phyloP scores from a whole-genome alignment of 1,284 basidiomycete species.

The Pseudozyma thailandica region DNA sequence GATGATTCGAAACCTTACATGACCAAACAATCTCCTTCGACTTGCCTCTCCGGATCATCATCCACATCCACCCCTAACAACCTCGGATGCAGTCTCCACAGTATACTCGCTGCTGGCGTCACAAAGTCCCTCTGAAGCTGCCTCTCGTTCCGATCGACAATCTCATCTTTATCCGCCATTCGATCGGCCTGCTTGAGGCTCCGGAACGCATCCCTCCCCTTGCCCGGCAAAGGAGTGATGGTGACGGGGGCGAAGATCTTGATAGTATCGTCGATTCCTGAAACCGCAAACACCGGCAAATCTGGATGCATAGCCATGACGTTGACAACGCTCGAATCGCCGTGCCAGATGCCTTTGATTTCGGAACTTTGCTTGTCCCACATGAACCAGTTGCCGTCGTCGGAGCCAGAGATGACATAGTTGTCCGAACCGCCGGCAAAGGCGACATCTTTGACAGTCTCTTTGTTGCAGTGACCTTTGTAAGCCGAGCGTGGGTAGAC shows the following conservation, averaged over 20 bases:
- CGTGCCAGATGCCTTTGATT: conserved; percentile 50
- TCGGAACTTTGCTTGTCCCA: conserved; percentile 68
- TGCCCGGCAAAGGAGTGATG: conserved; percentile 10
- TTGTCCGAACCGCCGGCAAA: conserved; percentile 83
- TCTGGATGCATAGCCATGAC: conserved; percentile 83
- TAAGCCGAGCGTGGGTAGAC: conserved; percentile 78
- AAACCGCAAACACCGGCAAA: conserved; percentile 82
- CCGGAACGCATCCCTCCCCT: neutral
- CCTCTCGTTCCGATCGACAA: conserved; percentile 12
- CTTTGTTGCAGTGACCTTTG: conserved; percentile 80
- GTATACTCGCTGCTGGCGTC: conserved; percentile 7
- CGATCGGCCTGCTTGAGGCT: conserved; percentile 15
- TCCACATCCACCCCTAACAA: conserved; percentile 6
- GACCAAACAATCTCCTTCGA: conserved; percentile 13
- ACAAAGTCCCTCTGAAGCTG: conserved; percentile 2
- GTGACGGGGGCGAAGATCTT: conserved; percentile 80
- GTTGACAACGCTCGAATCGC: conserved; percentile 74
- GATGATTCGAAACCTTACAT: conserved; percentile 16
- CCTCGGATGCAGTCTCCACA: conserved; percentile 18
- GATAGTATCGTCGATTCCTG: conserved; percentile 87
- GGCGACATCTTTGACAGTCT: conserved; percentile 92
- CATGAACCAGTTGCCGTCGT: conserved; percentile 81
- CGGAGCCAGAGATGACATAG: conserved; percentile 85
- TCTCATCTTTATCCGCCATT: conserved; percentile 24
- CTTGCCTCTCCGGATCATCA: conserved; percentile 8